Evolutionary conservation across 306 rosid species (phyloP), one percentile per base, ranked within the genome.

Genomic region (Rubus parviflorus): DNA sequence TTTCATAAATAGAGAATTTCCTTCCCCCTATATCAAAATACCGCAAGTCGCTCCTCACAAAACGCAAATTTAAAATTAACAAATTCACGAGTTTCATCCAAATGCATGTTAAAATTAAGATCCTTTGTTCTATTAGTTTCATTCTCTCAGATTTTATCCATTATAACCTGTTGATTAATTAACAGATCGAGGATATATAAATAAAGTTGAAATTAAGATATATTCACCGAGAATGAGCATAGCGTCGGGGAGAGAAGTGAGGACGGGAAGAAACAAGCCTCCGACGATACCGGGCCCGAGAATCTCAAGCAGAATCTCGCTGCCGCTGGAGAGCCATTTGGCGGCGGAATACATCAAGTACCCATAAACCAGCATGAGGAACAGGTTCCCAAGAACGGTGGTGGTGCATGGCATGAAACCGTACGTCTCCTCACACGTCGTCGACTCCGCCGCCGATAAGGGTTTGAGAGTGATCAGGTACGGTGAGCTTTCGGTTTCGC

Each of bases 211-310:
- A 68, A n/a, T n/a, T n/a, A n/a, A 52, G 0, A 38, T 30, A 30
- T 30, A 30, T 15, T 15, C 77, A 85, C 90, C 88, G 15, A 87
- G 88, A 87, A 87, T 87, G 8, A 87, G 85, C 82, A 87, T 77
- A 72, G 90, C 84, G 9, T 87, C 88, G 0, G 90, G 90, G 56
- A 87, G 87, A 43, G 88, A 87, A 17, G 88, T 83, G 11, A 87
- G 96, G 1, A 88, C 77, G 1, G 97, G 99, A 16, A 95, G 99
- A 20, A 95, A 92, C 80, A 90, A 73, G 3, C 97, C 99, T 7
- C 99, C 97, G 80, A 95, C 86, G 65, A 92, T 82, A 19, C 99
- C 97, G 3, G 99, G 97, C 7, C 99, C 99, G 56, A 95, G 88
- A 81, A 88, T 89, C 91, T 89, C 97, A 19, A 95, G 89, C 88